Percentiles rank a stretch among this genome's conserved stretches.
Evolutionary conservation across 2,329 filamentous ascomycete genomes (phyloP).

Genomic region (Davidsoniella eucalypti): DNA sequence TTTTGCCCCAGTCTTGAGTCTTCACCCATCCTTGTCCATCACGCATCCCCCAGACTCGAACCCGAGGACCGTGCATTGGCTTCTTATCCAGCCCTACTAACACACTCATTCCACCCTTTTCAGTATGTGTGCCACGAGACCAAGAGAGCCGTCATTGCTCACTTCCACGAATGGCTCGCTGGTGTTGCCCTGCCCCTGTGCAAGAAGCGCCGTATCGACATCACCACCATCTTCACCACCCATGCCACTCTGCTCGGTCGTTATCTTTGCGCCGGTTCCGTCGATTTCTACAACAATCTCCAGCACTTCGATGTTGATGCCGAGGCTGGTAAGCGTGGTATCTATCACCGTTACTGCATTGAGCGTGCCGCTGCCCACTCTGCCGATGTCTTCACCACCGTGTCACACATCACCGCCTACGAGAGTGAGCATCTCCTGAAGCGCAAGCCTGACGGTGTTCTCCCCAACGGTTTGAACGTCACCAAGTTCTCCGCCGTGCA

Average conservation of each 20-base stretch:
- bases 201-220: constrained; percentile 87
- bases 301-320: constrained; percentile 93
- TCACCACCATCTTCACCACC: constrained; percentile 97
- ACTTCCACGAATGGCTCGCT: constrained; percentile 97
- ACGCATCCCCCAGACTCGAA: background rate
- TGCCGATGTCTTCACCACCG: constrained; percentile 93
- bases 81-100: background rate
- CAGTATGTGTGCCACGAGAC: constrained; percentile 91
- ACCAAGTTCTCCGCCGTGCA: constrained; percentile 97
- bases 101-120: background rate
- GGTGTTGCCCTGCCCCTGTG: constrained; percentile 82
- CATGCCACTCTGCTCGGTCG: constrained; percentile 82
- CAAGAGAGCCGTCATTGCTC: constrained; percentile 80
- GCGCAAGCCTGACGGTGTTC: constrained; percentile 88
- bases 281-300: constrained; percentile 98
- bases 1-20: constrained; percentile 2
- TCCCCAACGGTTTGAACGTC: constrained; percentile 94
- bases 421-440: constrained; percentile 96
- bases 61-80: background rate
- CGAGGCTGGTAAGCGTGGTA: constrained; percentile 92
- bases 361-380: constrained; percentile 85
- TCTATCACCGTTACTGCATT: constrained; percentile 97
- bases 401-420: constrained; percentile 96
- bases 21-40: background rate
- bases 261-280: constrained; percentile 91